Percentiles rank a stretch among this genome's conserved stretches.
Evolutionary conservation across 441 rosid genomes (phyloP).

Genomic region (Populus hybrid): DNA sequence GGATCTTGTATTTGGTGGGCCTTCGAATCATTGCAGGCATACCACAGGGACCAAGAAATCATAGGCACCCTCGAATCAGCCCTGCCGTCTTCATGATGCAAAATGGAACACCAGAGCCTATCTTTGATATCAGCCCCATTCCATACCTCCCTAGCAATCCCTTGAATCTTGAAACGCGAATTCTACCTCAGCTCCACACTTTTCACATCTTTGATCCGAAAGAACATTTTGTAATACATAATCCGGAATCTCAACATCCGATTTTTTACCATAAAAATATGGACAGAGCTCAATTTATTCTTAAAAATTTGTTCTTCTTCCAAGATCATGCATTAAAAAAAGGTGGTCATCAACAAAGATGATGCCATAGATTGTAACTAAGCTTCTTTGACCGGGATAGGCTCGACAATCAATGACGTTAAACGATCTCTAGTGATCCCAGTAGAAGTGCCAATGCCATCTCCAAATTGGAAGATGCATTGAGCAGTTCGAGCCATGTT

Average conservation of each 20-base stretch:
- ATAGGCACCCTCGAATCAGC: background rate
- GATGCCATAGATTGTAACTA: background rate
- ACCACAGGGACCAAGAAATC: background rate
- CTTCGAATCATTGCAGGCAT: too few relatives aligned
- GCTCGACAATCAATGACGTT: background rate
- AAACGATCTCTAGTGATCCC: background rate
- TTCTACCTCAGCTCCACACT: background rate
- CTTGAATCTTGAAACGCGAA: too few relatives aligned
- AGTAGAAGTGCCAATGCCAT: constrained; percentile 18
- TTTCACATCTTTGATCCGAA: too few relatives aligned
- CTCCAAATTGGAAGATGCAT: constrained; percentile 23
- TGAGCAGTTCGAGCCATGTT: constrained; percentile 24
- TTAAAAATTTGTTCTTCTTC: too few relatives aligned
- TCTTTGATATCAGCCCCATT: background rate
- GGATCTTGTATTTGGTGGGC: background rate
- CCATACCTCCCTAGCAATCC: background rate
- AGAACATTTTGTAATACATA: too few relatives aligned
- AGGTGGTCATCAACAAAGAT: background rate
- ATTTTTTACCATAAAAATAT: too few relatives aligned
- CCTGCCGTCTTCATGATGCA: background rate
- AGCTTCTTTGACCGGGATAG: background rate
- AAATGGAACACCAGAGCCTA: background rate
- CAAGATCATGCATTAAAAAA: background rate
- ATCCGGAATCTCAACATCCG: too few relatives aligned
- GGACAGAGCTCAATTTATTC: too few relatives aligned